Percentiles rank a stretch among this genome's conserved stretches.
These are phyloP conservation scores for Saccharomycopsis capsularis DNA, from an alignment of 805 yeast genomes.

Conservation along the genomic window DNA sequence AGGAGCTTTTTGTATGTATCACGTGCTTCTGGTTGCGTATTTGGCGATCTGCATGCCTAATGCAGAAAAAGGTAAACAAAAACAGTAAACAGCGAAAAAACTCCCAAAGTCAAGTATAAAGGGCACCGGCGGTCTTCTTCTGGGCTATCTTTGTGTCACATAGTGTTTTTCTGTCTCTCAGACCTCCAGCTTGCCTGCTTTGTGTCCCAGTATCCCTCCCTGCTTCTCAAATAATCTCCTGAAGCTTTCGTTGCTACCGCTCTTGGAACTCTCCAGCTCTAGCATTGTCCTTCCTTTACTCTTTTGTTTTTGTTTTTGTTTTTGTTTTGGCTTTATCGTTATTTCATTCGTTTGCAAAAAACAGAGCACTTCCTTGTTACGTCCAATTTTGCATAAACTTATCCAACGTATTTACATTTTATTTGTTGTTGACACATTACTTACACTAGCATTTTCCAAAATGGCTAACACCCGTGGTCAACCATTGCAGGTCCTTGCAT, in stretches of 20 bases:
- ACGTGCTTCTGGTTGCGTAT: too few species aligned
- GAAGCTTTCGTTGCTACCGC: too few species aligned
- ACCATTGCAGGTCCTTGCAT: slow-evolving; percentile 34
- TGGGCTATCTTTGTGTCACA: background rate
- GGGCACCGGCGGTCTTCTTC: background rate
- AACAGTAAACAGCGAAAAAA: background rate
- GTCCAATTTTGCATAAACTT: too few species aligned
- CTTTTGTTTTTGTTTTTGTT: too few species aligned
- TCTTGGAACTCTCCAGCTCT: background rate
- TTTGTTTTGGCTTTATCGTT: too few species aligned
- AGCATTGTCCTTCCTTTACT: background rate
- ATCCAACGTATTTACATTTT: too few species aligned
- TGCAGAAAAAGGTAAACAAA: background rate
- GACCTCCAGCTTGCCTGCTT: background rate
- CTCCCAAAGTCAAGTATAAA: background rate
- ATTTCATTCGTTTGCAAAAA: too few species aligned
- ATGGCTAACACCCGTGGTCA: slow-evolving; percentile 33
- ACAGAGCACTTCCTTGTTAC: too few species aligned
- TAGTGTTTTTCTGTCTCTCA: background rate
- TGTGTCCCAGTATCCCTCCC: background rate
- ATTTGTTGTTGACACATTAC: too few species aligned
- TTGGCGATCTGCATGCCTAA: background rate
- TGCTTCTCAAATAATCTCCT: too few species aligned
- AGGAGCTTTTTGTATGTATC: too few species aligned
- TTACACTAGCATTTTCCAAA: too few species aligned